phyloP scores from a whole-genome alignment of 352 stramenopile species.

The Peronosclerospora sorghi region DNA sequence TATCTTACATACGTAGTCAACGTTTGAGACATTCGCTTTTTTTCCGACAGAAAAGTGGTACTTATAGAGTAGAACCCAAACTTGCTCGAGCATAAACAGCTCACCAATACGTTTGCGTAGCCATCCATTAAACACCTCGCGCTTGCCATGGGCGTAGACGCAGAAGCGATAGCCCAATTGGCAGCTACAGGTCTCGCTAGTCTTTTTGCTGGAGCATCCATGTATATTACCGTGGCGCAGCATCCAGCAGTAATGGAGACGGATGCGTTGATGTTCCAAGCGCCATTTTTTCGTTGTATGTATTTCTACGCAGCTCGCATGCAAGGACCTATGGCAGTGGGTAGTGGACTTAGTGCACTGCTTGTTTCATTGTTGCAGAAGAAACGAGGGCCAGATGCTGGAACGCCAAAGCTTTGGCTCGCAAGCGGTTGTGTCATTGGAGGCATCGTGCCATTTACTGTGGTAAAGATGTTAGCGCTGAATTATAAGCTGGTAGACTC shows the following conservation, averaged over 20 bases:
- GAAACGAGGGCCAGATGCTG: conserved; percentile 14
- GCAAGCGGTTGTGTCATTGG: conserved; percentile 42
- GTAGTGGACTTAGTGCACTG: conserved; percentile 40
- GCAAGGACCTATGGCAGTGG: conserved; percentile 43
- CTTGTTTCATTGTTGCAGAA: conserved; percentile 34
- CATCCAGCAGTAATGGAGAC: conserved; percentile 61
- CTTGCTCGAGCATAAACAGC: no score
- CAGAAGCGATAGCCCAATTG: conserved; percentile 54
- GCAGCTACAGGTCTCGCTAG: conserved; percentile 43
- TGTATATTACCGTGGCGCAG: conserved; percentile 63
- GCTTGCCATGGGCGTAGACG: conserved; percentile 33
- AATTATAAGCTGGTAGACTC: conserved; percentile 55
- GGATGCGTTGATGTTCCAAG: conserved; percentile 40
- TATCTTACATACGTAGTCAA: no score
- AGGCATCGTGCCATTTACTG: conserved; percentile 52
- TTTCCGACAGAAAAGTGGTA: no score
- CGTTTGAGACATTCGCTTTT: no score
- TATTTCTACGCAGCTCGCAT: conserved; percentile 65
- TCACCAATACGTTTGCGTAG: no score
- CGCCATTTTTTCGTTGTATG: conserved; percentile 67
- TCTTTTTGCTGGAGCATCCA: conserved; percentile 55
- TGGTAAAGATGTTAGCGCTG: conserved; percentile 50
- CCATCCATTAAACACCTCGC: no score
- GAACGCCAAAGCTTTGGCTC: conserved; percentile 43
- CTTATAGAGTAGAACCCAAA: no score